Evolutionary conservation across 169 alveolate species (phyloP).

Genomic region (Besnoitia besnoiti): DNA sequence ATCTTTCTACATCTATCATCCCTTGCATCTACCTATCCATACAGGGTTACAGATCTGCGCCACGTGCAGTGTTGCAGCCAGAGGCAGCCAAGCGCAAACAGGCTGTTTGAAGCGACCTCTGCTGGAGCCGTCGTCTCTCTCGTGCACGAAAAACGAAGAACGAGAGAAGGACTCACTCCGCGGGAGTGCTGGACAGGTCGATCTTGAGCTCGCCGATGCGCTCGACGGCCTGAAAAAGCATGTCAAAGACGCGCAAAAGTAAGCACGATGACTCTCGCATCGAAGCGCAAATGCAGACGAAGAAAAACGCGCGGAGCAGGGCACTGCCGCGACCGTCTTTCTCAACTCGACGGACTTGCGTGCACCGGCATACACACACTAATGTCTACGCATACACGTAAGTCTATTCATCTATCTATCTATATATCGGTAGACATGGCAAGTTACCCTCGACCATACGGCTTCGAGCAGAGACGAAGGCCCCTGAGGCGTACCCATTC

Average conservation of each 20-base stretch:
- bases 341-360: not conserved
- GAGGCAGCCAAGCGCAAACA: too few relatives aligned
- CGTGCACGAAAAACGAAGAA: not conserved
- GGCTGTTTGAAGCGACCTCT: too few relatives aligned
- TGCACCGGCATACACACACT: not conserved
- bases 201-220: not conserved
- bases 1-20: too few relatives aligned
- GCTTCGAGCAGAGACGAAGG: too few relatives aligned
- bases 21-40: not conserved
- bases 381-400: not conserved
- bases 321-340: not conserved
- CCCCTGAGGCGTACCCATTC: too few relatives aligned
- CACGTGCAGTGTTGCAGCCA: too few relatives aligned
- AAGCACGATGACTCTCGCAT: not conserved
- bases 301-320: not conserved
- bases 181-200: not conserved
- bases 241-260: not conserved
- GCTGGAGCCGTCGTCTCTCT: too few relatives aligned
- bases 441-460: too few relatives aligned
- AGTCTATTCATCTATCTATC: not conserved
- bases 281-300: not conserved
- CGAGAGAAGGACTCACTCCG: not conserved
- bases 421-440: not conserved
- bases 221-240: constrained; percentile 24
- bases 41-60: too few relatives aligned